Percentiles rank a stretch among this genome's conserved stretches.
Conservation (phyloP, 768 basidiomycete species). For the Pleurotus djamor region DNA sequence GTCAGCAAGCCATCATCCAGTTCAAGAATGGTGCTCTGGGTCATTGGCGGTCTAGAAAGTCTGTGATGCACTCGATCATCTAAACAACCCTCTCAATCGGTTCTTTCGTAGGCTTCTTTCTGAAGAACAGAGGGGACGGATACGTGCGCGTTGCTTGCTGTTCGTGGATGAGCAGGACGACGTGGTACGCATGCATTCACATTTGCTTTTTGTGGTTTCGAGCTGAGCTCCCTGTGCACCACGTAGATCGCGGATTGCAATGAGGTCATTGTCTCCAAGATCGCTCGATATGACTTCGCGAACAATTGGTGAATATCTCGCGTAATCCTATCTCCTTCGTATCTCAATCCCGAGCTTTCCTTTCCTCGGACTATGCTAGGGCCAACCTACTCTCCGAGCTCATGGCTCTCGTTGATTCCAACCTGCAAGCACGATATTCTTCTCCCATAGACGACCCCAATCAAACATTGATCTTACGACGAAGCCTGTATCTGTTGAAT, state of each 20-base stretch:
- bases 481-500: slow-evolving; percentile 64
- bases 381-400: slow-evolving; percentile 56
- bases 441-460: slow-evolving; percentile 36
- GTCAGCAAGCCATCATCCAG: slow-evolving; percentile 83
- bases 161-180: slow-evolving; percentile 81
- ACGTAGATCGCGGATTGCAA: slow-evolving; percentile 78
- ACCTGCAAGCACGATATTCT: slow-evolving; percentile 48
- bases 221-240: slow-evolving; percentile 7
- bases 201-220: background rate
- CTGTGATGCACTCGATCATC: slow-evolving; percentile 17
- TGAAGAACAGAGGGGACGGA: slow-evolving; percentile 63
- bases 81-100: slow-evolving; percentile 10
- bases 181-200: slow-evolving; percentile 43
- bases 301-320: slow-evolving; percentile 52
- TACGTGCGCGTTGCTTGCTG: slow-evolving; percentile 60
- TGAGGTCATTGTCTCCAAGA: slow-evolving; percentile 68
- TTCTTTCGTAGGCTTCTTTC: slow-evolving; percentile 58
- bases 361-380: slow-evolving; percentile 35
- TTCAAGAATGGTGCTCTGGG: slow-evolving; percentile 78
- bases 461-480: slow-evolving; percentile 49
- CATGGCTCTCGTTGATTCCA: slow-evolving; percentile 50
- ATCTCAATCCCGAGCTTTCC: slow-evolving; percentile 1
- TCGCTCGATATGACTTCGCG: slow-evolving; percentile 79
- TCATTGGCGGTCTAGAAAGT: slow-evolving; percentile 84
- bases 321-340: background rate